Evolutionary conservation across 306 rosid species (phyloP).

Genomic region (Lablab purpureus): DNA sequence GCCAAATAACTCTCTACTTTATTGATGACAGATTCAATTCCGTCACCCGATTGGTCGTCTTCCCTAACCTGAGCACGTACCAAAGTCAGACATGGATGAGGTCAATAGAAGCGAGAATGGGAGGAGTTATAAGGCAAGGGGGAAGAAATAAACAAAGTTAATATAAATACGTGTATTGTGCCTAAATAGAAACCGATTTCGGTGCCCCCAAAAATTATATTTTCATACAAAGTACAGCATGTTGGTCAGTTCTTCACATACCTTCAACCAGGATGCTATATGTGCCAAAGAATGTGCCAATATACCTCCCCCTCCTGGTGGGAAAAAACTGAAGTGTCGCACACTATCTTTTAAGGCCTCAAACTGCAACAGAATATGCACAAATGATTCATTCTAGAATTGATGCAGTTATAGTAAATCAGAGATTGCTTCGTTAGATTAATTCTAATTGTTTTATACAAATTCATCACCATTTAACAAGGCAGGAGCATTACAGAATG

Average conservation of each 20-base stretch:
- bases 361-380: conserved; percentile 68
- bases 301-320: conserved; percentile 87
- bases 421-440: conserved; percentile 27
- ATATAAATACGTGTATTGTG: background rate
- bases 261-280: conserved; percentile 91
- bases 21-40: conserved; percentile 85
- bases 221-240: conserved; percentile 37
- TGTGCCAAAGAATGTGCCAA: conserved; percentile 81
- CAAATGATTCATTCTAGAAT: conserved; percentile 38
- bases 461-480: conserved; percentile 22
- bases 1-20: conserved; percentile 82
- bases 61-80: conserved; percentile 68
- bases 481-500: conserved; percentile 28
- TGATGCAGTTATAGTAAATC: conserved; percentile 9
- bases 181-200: conserved; percentile 8
- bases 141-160: conserved; percentile 25
- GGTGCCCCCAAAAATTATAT: conserved; percentile 23
- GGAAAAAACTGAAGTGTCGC: conserved; percentile 78
- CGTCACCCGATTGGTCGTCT: conserved; percentile 77
- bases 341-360: conserved; percentile 75
- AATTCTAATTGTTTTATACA: conserved; percentile 20
- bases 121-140: background rate
- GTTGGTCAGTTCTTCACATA: conserved; percentile 46
- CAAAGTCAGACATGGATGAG: conserved; percentile 40
- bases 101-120: conserved; percentile 14